Base-by-base conservation (phyloP, 1,284 basidiomycete genomes). In the Trichosporon ovoides region DNA sequence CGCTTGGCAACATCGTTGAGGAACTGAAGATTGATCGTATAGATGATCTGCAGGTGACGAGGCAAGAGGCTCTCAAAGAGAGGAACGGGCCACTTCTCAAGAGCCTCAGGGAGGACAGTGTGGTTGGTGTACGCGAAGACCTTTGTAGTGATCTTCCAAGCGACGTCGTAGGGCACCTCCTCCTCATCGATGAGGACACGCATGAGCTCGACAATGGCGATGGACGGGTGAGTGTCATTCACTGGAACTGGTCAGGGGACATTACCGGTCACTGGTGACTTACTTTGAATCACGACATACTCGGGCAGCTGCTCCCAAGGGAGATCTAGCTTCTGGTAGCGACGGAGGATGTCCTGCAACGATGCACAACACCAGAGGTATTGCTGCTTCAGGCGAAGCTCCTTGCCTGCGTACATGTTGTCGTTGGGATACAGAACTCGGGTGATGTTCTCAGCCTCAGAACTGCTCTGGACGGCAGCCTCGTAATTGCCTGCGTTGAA, bases 81-180 rank as follows among this genome's bases (percentile, higher is more conserved):
- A 11, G 88, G 83, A 24, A 95, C 86, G 9, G 89, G 83, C 92
- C 93, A 96, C 77, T 90, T 94, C 81, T 84, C 80, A 19, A 81
- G 69, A 0, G 79, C 78, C 57, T 59, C 58, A 20, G 58, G 60
- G 12, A 61, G 58, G 12, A 63, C 62, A 3, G 89, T 91, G 77
- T 93, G 91, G 73, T 94, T 95, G 18, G 92, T 95, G 80, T 91
- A 96, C 75, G 89, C 91, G 80, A 95, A 93, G 7, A 88, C 90
- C 74, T 87, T 87, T 52, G 85, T 90, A 38, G 87, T 85, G 66
- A 96, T 90, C 28, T 82, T 78, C 93, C 93, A 96, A 1, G 93
- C 91, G 12, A 78, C 72, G 63, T 85, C 83, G 86, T 90, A 96
- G 1, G 80, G 70, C 16, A 92, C 70, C 38, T 92, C 88, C 75